Conservation (phyloP, 2,329 filamentous ascomycete genomes). For the Alternaria viburni region DNA sequence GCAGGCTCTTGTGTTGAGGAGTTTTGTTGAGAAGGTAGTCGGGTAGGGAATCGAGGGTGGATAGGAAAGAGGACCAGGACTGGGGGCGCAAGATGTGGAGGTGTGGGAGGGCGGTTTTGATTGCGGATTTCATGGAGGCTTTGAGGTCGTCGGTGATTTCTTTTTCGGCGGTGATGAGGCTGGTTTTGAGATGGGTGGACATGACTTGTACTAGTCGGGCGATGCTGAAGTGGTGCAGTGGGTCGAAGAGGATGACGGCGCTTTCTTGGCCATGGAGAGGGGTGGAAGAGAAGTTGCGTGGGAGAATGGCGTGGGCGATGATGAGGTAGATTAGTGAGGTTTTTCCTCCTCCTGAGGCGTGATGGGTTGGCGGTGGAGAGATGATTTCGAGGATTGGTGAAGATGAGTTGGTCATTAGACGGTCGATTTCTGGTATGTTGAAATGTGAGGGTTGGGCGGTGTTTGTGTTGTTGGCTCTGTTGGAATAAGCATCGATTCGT, state of each 20-base stretch:
- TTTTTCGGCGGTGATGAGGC: neutral
- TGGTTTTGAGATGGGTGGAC: constrained; percentile 15
- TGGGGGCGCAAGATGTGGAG: constrained; percentile 65
- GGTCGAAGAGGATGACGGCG: constrained; percentile 62
- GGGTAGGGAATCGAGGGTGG: constrained; percentile 56
- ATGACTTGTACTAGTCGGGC: constrained; percentile 53
- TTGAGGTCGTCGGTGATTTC: constrained; percentile 3
- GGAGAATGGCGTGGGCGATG: constrained; percentile 59
- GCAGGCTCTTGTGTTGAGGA: constrained; percentile 55
- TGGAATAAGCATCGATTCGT: neutral
- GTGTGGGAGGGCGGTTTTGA: constrained; percentile 57
- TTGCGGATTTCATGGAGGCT: constrained; percentile 25
- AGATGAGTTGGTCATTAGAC: constrained; percentile 26
- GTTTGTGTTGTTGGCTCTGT: neutral
- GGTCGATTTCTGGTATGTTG: constrained; percentile 57
- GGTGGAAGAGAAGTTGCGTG: constrained; percentile 32
- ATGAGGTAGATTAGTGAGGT: constrained; percentile 66
- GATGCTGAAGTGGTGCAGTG: constrained; percentile 61
- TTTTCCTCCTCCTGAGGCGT: constrained; percentile 60
- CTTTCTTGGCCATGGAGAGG: constrained; percentile 51
- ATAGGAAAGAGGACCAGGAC: constrained; percentile 57
- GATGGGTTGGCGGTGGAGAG: constrained; percentile 49
- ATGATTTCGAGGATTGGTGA: constrained; percentile 59
- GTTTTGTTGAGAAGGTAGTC: constrained; percentile 58
- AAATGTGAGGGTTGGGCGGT: constrained; percentile 31